phyloP scores from a whole-genome alignment of 306 rosid species.

The Medicago lupulina region DNA sequence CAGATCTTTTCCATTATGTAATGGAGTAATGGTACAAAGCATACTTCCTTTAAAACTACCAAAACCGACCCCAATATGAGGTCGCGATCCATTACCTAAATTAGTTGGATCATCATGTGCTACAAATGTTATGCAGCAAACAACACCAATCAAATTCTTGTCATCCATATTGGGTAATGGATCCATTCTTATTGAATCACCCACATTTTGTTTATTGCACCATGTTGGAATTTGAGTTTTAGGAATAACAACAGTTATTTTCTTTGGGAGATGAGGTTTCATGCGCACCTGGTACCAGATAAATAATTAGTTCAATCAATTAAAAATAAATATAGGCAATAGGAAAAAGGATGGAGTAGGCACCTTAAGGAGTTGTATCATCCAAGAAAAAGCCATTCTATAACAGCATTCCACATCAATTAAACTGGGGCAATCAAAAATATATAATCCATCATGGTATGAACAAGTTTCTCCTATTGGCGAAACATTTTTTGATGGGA shows the following conservation, averaged over 20 bases:
- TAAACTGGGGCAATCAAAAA: slow-evolving; percentile 26
- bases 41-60: no score
- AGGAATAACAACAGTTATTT: no score
- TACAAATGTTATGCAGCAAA: neutral
- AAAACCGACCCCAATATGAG: no score
- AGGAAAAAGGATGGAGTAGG: neutral
- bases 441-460: neutral
- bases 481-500: no score
- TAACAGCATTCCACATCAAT: neutral
- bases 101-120: neutral
- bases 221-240: no score
- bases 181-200: neutral
- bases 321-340: no score
- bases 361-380: slow-evolving; percentile 27
- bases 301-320: neutral
- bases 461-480: no score
- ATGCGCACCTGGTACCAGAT: slow-evolving; percentile 6
- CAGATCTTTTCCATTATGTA: no score
- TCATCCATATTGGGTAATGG: neutral
- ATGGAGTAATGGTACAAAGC: no score
- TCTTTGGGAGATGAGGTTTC: neutral
- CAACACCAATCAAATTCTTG: slow-evolving; percentile 13
- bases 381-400: slow-evolving; percentile 24
- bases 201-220: no score
- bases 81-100: no score